Evolutionary conservation across 495 filamentous ascomycete species (phyloP).

Genomic region (Aspergillus bridgeri): DNA sequence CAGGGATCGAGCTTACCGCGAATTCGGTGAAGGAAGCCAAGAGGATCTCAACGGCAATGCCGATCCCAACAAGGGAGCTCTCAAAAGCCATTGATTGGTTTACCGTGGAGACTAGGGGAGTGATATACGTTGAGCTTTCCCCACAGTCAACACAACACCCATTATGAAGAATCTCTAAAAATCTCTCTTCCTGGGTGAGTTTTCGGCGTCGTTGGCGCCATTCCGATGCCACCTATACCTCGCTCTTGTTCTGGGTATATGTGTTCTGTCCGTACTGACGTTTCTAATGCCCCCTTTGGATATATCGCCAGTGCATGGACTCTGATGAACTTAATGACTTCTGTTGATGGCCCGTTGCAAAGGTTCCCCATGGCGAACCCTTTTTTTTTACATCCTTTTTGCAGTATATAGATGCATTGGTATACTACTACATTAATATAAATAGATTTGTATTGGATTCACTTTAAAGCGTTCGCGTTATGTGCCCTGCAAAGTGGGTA

Average conservation of each 20-base stretch:
- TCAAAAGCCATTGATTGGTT: slow-evolving; percentile 16
- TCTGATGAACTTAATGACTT: slow-evolving; percentile 20
- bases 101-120: neutral
- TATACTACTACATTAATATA: slow-evolving; percentile 16
- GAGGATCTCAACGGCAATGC: slow-evolving; percentile 4
- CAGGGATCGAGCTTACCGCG: slow-evolving; percentile 39
- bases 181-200: neutral
- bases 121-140: neutral
- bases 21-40: slow-evolving; percentile 22
- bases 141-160: neutral
- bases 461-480: too few species aligned
- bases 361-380: slow-evolving; percentile 1
- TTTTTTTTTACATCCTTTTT: neutral
- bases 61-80: slow-evolving; percentile 16
- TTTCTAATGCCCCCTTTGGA: slow-evolving; percentile 16
- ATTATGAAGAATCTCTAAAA: neutral
- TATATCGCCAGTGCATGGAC: slow-evolving; percentile 11
- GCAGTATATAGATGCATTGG: slow-evolving; percentile 13
- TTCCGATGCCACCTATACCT: neutral
- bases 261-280: slow-evolving; percentile 5
- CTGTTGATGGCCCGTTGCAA: slow-evolving; percentile 13
- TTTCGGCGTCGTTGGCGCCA: neutral
- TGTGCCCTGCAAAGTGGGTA: neutral
- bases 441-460: slow-evolving; percentile 8
- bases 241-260: slow-evolving; percentile 1